Evolutionary conservation across 352 stramenopile species (phyloP).

Genomic region (Phytophthora niederhauseri): DNA sequence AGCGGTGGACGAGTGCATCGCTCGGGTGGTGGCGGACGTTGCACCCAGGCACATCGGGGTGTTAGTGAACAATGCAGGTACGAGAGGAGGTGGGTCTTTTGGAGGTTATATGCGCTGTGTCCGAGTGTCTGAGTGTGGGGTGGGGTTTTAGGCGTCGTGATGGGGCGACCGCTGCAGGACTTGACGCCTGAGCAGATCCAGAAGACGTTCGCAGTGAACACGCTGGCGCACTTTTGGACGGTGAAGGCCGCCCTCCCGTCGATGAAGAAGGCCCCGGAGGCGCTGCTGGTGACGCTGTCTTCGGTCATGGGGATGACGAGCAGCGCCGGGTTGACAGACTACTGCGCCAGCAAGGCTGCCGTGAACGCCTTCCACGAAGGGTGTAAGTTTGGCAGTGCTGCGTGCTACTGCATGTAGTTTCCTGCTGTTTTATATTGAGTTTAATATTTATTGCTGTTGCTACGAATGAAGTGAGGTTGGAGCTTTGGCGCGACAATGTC

Average conservation of each 20-base stretch:
- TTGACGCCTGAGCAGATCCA: constrained; percentile 54
- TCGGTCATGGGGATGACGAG: constrained; percentile 81
- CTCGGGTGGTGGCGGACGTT: constrained; percentile 33
- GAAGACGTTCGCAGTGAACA: constrained; percentile 65
- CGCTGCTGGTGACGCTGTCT: constrained; percentile 73
- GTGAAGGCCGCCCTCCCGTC: constrained; percentile 61
- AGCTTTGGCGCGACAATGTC: constrained; percentile 67
- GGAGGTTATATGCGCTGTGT: no score
- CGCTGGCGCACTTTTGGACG: constrained; percentile 81
- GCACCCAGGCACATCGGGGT: constrained; percentile 54
- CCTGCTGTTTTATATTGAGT: constrained; percentile 1
- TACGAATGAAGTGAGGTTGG: constrained; percentile 60
- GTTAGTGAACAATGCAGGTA: constrained; percentile 71
- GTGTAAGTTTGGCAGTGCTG: constrained; percentile 19
- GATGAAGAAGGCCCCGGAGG: constrained; percentile 55
- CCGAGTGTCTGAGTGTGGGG: not conserved
- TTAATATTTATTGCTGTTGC: not conserved
- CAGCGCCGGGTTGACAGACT: constrained; percentile 70
- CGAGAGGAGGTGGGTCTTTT: no score
- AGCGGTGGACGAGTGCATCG: constrained; percentile 40
- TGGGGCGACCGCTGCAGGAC: constrained; percentile 42
- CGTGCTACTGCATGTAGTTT: constrained; percentile 1
- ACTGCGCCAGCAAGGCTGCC: constrained; percentile 81
- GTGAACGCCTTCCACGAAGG: constrained; percentile 78
- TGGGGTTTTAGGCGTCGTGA: constrained; percentile 45